Evolutionary conservation across 139 green algal species (phyloP), one percentile per base, ranked within the genome.

Genomic region (Raphidocelis subcapitata): DNA sequence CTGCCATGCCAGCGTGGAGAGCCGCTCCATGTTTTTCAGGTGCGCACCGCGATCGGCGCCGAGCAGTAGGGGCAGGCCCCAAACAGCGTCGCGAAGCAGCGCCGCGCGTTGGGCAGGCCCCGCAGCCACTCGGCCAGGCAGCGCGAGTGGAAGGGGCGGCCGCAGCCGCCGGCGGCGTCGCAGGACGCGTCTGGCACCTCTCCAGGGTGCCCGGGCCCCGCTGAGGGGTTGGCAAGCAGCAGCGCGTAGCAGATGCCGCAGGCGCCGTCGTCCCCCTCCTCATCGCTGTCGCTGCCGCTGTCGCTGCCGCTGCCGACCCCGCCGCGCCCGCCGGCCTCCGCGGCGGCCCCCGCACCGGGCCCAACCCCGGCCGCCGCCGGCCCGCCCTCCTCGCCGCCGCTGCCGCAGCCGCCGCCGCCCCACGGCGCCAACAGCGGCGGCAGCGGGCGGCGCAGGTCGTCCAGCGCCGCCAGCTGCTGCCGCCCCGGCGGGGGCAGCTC

Each of bases 51-150:
- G 35, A 89, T 87, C 18, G 74, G 63, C 20, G 41, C 62, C 0
- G 70, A 64, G 80, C 84, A 89, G 60, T 85, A 89, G 4, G 82
- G 82, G 75, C 84, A 89, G 31, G 67, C 21, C 18, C 84, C 84
- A 80, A 84, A 89, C 37, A 89, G 56, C 3, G 67, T 79, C 62
- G 69, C 73, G 73, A 89, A 87, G 0, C 66, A 72, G n/a, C 69
- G 59, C 21, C 77, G 62, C 16, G 74, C 89, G 71, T 61, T 74
- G 12, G 70, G 70, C 26, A 79, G 49, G 0, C 56, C 66, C 10
- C 70, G 69, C 59, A 82, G 70, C 76, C 76, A 82, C 49, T 75
- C 76, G 12, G 76, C 76, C 65, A 82, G 59, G 51, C 76, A 82
- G 46, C 29, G 28, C 3, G 70, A 18, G 57, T 82, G 76, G 65